A percentile compares a stretch with the other conserved stretches of the same genome.
These are phyloP conservation scores for Mucor racemosus DNA, from an alignment of 371 early-diverging fungal genomes.

Conservation along the genomic window DNA sequence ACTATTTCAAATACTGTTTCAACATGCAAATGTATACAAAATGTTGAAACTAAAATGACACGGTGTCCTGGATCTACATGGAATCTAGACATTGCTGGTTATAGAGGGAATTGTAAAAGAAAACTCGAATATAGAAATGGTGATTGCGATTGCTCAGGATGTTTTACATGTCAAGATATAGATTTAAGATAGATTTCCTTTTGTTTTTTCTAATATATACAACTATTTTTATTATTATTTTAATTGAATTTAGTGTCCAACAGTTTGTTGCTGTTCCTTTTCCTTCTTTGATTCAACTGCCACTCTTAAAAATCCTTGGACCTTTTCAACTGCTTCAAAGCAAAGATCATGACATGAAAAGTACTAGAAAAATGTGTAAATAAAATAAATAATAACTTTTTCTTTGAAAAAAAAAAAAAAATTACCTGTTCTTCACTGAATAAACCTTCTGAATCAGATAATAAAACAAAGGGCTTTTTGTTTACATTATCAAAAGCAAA, in stretches of 20 bases:
- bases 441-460: conserved; percentile 71
- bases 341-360: conserved; percentile 54
- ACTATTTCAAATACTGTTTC: neutral
- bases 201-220: neutral
- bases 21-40: neutral
- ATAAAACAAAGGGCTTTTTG: conserved; percentile 38
- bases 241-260: conserved; percentile 8
- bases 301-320: conserved; percentile 62
- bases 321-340: conserved; percentile 54
- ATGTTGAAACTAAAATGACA: neutral
- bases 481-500: conserved; percentile 79
- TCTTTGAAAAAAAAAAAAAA: no score
- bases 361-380: conserved; percentile 33
- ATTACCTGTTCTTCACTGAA: conserved; percentile 75
- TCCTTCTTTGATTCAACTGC: conserved; percentile 61
- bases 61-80: neutral
- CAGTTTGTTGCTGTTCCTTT: conserved; percentile 57
- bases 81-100: neutral
- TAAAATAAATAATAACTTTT: neutral
- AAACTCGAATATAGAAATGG: neutral
- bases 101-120: neutral
- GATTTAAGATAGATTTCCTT: neutral
- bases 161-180: neutral
- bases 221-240: neutral
- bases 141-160: neutral